Base-by-base conservation (phyloP, 257 asterid species). In the Apocynum venetum region DNA sequence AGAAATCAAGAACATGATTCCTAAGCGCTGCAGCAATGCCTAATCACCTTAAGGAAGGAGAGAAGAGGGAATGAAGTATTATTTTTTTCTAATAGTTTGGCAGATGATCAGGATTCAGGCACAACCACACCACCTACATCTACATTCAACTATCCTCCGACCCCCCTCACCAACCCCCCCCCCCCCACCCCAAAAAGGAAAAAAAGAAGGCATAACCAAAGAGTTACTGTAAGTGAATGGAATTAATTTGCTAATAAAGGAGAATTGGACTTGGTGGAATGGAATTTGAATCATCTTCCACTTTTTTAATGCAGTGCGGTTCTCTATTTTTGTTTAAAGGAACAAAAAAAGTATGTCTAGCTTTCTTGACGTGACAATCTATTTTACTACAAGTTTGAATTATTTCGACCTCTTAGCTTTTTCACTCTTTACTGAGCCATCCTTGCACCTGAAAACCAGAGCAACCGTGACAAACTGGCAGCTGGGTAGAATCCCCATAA, bases 271-370 rank as follows among this genome's bases (percentile, higher is more conserved):
- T 25, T 25, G 48, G n/a, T 12, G 40, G 48, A 66, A 71, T 86
- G 83, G 80, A 70, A 38, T 73, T 84, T 78, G 52, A 74, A 84
- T 89, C 91, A 87, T 67, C 75, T 41, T 55, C 89, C 88, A 86
- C 87, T 76, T 80, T 7, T 17, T 43, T 64, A 19, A 9, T 73
- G 38, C n/a, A 57, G 49, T 63, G 66, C 68, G 67, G 19, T 75
- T 73, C 51, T 46, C 6, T 46, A 7, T 8, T 49, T 49, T 49
- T 49, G 13, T 8, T 25, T 25, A 25, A 25, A 25, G 31, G 31
- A 25, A 25, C 31, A 25, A 25, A 25, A 25, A 25, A 25, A 25
- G 31, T 25, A 25, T 25, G 31, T 25, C 53, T 49, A 8, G 53
- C 53, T 49, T 10, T 8, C 2, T 2, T 10, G 13, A 49, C 2